Percentiles rank a stretch among this genome's conserved stretches.
These are phyloP conservation scores for Ramalina intermedia DNA, from an alignment of 495 filamentous ascomycete species.

Conservation along the genomic window DNA sequence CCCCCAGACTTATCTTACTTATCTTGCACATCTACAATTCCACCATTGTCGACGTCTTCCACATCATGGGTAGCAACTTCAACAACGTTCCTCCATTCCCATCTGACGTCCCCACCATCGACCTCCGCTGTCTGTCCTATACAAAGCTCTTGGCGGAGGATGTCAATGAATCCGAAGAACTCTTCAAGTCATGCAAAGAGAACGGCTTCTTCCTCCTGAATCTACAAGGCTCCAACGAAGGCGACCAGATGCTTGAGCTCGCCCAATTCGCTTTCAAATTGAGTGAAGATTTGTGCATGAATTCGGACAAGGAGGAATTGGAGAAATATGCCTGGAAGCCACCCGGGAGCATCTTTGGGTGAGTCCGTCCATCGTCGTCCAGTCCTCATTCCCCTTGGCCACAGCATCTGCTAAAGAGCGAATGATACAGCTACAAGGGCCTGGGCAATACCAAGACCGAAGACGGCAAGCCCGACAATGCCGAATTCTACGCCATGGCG, in stretches of 20 bases:
- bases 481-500: conserved; percentile 8
- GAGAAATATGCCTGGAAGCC: conserved; percentile 3
- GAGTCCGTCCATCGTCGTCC: background rate
- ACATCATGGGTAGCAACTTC: conserved; percentile 1
- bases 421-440: conserved; percentile 9
- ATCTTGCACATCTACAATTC: no score
- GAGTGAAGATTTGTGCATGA: background rate
- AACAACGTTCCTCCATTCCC: conserved; percentile 13
- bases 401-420: background rate
- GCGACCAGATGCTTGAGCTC: conserved; percentile 8
- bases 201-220: conserved; percentile 14
- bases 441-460: conserved; percentile 9
- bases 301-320: conserved; percentile 2
- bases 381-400: background rate
- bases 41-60: no score
- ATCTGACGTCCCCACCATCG: conserved; percentile 6
- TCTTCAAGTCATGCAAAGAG: conserved; percentile 22
- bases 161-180: conserved; percentile 27
- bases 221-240: conserved; percentile 4
- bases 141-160: conserved; percentile 30
- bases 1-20: no score
- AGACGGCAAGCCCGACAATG: conserved; percentile 8
- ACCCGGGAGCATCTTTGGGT: background rate
- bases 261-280: conserved; percentile 12
- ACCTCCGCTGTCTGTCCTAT: conserved; percentile 32